Conservation (phyloP, 176 grass and related monocot species). For the Oryza longistaminata region DNA sequence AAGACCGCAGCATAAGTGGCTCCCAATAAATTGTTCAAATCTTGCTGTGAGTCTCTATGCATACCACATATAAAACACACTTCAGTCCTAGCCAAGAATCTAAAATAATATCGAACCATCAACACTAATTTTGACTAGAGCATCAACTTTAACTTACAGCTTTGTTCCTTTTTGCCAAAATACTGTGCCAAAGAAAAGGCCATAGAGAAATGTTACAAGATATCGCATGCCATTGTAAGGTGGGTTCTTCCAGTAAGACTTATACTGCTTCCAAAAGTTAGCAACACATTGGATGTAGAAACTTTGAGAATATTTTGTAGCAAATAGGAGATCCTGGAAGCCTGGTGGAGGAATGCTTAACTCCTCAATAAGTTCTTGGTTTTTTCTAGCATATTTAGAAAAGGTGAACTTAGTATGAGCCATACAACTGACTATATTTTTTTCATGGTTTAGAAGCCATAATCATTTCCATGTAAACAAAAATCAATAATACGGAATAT, state of each 20-base stretch:
- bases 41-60: conserved; percentile 61
- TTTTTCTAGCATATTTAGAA: conserved; percentile 36
- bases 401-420: neutral
- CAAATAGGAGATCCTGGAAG: conserved; percentile 69
- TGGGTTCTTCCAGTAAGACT: conserved; percentile 91
- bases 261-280: conserved; percentile 81
- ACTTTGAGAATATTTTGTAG: conserved; percentile 73
- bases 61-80: conserved; percentile 7
- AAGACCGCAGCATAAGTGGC: conserved; percentile 72
- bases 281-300: conserved; percentile 63
- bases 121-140: conserved; percentile 20
- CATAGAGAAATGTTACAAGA: conserved; percentile 65
- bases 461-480: neutral
- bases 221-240: conserved; percentile 74
- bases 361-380: conserved; percentile 73
- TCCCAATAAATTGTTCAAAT: conserved; percentile 68
- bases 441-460: neutral
- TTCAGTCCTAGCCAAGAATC: neutral
- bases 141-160: conserved; percentile 47
- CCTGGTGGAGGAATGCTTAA: conserved; percentile 54
- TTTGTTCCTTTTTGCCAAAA: conserved; percentile 79
- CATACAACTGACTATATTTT: neutral
- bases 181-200: conserved; percentile 78
- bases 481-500: neutral
- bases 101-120: conserved; percentile 7